phyloP scores from a whole-genome alignment of 2,329 filamentous ascomycete species.

The Capronia americana region DNA sequence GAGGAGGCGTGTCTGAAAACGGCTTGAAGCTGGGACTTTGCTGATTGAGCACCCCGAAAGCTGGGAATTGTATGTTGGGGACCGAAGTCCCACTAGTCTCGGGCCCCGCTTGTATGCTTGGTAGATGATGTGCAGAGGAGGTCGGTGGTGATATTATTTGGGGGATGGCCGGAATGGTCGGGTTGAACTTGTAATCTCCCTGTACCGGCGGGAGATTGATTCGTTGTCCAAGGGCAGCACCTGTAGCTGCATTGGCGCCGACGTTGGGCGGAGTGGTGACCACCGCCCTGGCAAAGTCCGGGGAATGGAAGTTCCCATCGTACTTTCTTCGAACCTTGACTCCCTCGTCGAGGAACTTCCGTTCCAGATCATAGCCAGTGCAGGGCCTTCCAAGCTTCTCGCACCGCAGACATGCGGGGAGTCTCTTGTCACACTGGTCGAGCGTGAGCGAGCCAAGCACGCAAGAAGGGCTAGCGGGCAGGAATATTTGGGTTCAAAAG shows the following conservation, averaged over 20 bases:
- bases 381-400: conserved; percentile 48
- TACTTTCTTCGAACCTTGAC: conserved; percentile 47
- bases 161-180: conserved; percentile 19
- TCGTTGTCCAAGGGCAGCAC: background rate
- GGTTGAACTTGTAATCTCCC: conserved; percentile 4
- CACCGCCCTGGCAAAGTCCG: conserved; percentile 17
- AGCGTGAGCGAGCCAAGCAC: conserved; percentile 15
- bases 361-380: conserved; percentile 51
- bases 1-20: conserved; percentile 18
- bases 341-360: conserved; percentile 53
- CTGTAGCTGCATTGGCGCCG: background rate
- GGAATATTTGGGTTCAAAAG: background rate
- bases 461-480: background rate
- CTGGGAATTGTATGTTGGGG: conserved; percentile 27
- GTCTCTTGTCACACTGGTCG: conserved; percentile 50
- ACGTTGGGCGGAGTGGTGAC: conserved; percentile 20
- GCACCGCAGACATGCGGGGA: conserved; percentile 49
- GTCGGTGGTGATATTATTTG: conserved; percentile 26
- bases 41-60: conserved; percentile 20
- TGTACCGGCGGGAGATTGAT: conserved; percentile 22
- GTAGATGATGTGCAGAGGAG: conserved; percentile 9
- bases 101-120: conserved; percentile 9
- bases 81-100: conserved; percentile 12
- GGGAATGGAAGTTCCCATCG: conserved; percentile 31
- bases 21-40: conserved; percentile 20